phyloP scores from a whole-genome alignment of 192 early-diverging fungal species.

The Radiomyces spectabilis region DNA sequence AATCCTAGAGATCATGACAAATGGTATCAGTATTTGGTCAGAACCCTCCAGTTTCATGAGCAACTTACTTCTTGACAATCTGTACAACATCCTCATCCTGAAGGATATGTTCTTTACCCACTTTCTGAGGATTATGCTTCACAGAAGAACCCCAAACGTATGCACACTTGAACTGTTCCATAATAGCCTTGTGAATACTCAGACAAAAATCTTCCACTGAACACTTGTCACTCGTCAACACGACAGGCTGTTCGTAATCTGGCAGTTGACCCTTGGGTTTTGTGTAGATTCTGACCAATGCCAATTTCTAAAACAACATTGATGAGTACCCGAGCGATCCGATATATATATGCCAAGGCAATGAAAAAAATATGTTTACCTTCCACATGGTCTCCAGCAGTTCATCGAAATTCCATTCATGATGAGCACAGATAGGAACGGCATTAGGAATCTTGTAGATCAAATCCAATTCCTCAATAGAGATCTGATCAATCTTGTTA shows the following conservation, averaged over 20 bases:
- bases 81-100: constrained; percentile 97
- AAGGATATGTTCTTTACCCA: constrained; percentile 87
- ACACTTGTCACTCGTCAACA: constrained; percentile 61
- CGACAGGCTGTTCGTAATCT: constrained; percentile 91
- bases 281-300: constrained; percentile 79
- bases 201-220: constrained; percentile 93
- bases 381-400: constrained; percentile 77
- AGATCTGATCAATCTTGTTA: constrained; percentile 99
- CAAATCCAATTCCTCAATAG: constrained; percentile 91
- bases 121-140: constrained; percentile 97
- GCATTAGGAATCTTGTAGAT: constrained; percentile 97
- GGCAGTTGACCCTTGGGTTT: constrained; percentile 94
- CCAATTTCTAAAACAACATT: constrained; percentile 42
- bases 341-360: too few species aligned
- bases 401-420: constrained; percentile 98
- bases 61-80: constrained; percentile 54
- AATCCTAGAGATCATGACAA: too few species aligned
- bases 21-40: too few species aligned
- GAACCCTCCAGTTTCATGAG: not conserved
- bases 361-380: constrained; percentile 9
- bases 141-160: constrained; percentile 94
- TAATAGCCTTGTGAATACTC: constrained; percentile 89
- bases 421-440: constrained; percentile 68
- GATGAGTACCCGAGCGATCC: too few species aligned
- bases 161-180: constrained; percentile 85